Evolutionary conservation across 2,329 filamentous ascomycete genomes (phyloP).

Genomic region (Penicillium sp.): DNA sequence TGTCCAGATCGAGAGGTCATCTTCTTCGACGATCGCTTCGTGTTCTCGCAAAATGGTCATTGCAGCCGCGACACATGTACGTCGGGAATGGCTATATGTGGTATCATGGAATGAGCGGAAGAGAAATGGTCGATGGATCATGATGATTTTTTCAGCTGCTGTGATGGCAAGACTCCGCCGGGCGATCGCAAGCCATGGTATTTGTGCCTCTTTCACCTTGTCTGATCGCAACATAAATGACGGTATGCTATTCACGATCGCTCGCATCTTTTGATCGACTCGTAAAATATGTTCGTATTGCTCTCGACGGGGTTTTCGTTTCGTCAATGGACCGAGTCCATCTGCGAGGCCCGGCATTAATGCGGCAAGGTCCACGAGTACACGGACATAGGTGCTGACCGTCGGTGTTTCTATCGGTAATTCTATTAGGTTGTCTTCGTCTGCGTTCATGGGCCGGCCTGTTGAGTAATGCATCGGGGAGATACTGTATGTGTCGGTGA

Average conservation of each 20-base stretch:
- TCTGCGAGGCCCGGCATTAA: conserved; percentile 35
- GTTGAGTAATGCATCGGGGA: conserved; percentile 36
- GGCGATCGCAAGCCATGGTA: conserved; percentile 34
- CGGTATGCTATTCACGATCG: conserved; percentile 31
- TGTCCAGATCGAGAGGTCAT: conserved; percentile 25
- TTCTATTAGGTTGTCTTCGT: conserved; percentile 30
- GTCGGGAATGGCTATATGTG: conserved; percentile 31
- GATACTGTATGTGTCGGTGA: conserved; percentile 38
- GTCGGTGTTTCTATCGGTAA: conserved; percentile 18
- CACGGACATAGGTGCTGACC: conserved; percentile 25
- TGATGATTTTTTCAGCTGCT: conserved; percentile 41
- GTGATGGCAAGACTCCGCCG: conserved; percentile 37
- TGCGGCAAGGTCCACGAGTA: conserved; percentile 30
- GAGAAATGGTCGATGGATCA: conserved; percentile 40
- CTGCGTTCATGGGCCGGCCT: conserved; percentile 30
- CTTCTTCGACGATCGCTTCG: conserved; percentile 22
- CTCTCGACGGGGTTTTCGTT: conserved; percentile 32
- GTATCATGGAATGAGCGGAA: conserved; percentile 33
- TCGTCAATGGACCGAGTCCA: conserved; percentile 30
- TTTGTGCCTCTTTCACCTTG: conserved; percentile 26
- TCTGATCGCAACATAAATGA: conserved; percentile 28
- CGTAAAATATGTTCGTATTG: conserved; percentile 37
- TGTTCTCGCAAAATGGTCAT: conserved; percentile 37
- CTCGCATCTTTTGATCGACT: conserved; percentile 33
- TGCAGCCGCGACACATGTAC: conserved; percentile 37